A percentile compares a stretch with the other conserved stretches of the same genome.
phyloP scores from a whole-genome alignment of 768 basidiomycete species.

The Boletus bicolor region DNA sequence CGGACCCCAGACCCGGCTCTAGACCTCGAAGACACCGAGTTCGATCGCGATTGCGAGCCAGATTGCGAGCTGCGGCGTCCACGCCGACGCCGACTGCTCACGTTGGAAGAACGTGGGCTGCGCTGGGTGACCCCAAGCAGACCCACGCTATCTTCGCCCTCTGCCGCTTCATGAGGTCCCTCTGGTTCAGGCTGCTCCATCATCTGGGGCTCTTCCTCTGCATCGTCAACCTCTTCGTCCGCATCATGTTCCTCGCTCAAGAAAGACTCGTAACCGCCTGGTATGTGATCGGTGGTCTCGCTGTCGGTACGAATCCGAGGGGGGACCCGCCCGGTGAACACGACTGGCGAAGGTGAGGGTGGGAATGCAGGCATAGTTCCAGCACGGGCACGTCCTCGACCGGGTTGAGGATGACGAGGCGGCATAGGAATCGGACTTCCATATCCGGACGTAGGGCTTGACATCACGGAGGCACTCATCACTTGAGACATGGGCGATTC shows the following conservation, averaged over 20 bases:
- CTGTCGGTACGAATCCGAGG: conserved; percentile 30
- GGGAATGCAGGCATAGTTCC: conserved; percentile 38
- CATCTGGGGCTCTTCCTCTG: conserved; percentile 35
- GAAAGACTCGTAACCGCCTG: conserved; percentile 30
- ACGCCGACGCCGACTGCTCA: conserved; percentile 32
- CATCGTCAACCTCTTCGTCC: conserved; percentile 33
- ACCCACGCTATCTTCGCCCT: conserved; percentile 60
- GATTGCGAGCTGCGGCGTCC: conserved; percentile 38
- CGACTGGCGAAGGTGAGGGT: conserved; percentile 36
- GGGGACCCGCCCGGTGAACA: conserved; percentile 27
- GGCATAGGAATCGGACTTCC: conserved; percentile 46
- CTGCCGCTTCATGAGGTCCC: conserved; percentile 56
- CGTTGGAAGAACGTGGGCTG: conserved; percentile 43
- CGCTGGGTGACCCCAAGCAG: conserved; percentile 51
- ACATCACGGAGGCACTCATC: conserved; percentile 34
- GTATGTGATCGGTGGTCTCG: conserved; percentile 26
- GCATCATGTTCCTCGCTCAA: conserved; percentile 29
- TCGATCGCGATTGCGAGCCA: conserved; percentile 28
- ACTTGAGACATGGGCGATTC: conserved; percentile 55
- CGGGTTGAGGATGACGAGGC: conserved; percentile 42
- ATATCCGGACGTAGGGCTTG: conserved; percentile 36
- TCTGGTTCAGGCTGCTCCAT: conserved; percentile 48
- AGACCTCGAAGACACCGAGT: conserved; percentile 35
- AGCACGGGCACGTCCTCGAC: conserved; percentile 38
- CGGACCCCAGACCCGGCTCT: conserved; percentile 52